These are phyloP conservation scores for Helichrysum umbraculigerum DNA, from an alignment of 129 eudicot species.

Conservation along the genomic window DNA sequence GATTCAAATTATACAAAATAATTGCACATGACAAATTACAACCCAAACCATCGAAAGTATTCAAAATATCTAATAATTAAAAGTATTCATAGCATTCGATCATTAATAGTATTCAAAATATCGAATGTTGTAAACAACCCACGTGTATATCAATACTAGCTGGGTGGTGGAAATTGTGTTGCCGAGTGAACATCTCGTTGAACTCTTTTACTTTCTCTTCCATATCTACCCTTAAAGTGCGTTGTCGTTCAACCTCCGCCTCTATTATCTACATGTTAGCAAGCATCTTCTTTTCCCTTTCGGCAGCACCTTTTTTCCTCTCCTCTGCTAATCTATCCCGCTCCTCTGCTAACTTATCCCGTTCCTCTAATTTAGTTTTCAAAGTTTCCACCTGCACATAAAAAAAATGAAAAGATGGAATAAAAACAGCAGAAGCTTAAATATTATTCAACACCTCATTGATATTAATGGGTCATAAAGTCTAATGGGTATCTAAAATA, in stretches of 20 bases:
- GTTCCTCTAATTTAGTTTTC: background rate
- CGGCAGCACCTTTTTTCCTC: too few species aligned
- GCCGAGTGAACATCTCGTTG: background rate
- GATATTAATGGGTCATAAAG: background rate
- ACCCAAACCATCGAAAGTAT: too few species aligned
- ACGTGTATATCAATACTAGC: background rate
- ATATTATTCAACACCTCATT: too few species aligned
- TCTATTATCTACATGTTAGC: background rate
- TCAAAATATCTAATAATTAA: too few species aligned
- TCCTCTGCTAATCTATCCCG: too few species aligned
- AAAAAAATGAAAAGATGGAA: background rate
- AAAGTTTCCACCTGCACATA: background rate
- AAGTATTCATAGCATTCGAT: too few species aligned
- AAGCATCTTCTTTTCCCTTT: too few species aligned
- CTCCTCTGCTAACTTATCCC: too few species aligned
- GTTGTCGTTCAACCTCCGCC: background rate
- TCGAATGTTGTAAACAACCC: too few species aligned
- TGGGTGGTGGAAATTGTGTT: background rate
- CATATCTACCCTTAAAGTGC: background rate
- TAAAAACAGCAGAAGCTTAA: background rate
- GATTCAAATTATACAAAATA: too few species aligned
- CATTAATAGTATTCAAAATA: background rate
- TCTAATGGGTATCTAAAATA: too few species aligned
- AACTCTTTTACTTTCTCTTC: background rate
- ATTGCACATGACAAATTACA: too few species aligned